Conservation (phyloP, 257 asterid genomes). For the Mitragyna speciosa region DNA sequence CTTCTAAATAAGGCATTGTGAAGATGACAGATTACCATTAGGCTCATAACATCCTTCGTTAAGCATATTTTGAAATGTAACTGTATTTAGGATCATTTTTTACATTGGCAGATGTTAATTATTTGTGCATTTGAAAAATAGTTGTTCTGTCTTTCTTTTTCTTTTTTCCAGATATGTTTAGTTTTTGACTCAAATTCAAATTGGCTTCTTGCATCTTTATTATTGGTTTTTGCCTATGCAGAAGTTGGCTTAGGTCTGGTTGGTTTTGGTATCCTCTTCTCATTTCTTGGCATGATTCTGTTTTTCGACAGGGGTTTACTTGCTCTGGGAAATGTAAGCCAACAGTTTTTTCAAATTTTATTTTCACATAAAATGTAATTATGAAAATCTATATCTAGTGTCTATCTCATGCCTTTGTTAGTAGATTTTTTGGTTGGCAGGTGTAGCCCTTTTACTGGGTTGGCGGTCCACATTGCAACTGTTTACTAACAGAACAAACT, state of each 20-base stretch:
- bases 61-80: background rate
- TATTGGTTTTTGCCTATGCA: slow-evolving; percentile 38
- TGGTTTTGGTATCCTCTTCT: slow-evolving; percentile 73
- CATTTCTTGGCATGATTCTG: slow-evolving; percentile 68
- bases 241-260: slow-evolving; percentile 80
- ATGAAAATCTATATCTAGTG: slow-evolving; percentile 4
- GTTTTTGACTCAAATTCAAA: background rate
- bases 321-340: slow-evolving; percentile 86
- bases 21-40: background rate
- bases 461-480: slow-evolving; percentile 67
- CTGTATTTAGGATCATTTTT: background rate
- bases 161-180: background rate
- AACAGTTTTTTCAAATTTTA: slow-evolving; percentile 6
- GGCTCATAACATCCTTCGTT: background rate
- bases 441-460: slow-evolving; percentile 71
- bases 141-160: no score
- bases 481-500: slow-evolving; percentile 60
- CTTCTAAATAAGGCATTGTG: background rate
- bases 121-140: background rate
- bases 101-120: background rate
- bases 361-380: background rate
- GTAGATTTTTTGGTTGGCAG: slow-evolving; percentile 72
- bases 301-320: slow-evolving; percentile 87
- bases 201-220: slow-evolving; percentile 12
- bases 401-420: slow-evolving; percentile 24